Evolutionary conservation across 2,329 filamentous ascomycete species (phyloP), one percentile per base, ranked within the genome.

Genomic region (Ploettnerulaceae sp.): DNA sequence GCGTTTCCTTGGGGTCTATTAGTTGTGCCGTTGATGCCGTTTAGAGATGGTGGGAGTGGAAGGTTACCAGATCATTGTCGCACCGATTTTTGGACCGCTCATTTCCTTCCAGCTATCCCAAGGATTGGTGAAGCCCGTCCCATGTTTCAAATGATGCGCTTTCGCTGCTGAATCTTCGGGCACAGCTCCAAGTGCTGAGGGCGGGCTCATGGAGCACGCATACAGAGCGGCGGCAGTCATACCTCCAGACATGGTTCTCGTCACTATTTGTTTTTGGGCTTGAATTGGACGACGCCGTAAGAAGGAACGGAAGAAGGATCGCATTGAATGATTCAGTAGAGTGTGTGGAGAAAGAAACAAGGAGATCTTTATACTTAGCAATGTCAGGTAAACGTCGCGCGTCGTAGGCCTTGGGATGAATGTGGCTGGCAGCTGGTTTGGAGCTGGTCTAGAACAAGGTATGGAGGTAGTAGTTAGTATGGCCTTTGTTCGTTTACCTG

Each of bases 41-140:
- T 5, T 14, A 24, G 12, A 17, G 14, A 9, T 37, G 24, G 9
- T 25, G 9, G 14, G 7, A 36, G 3, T 7, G n/a, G 7, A 24
- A 3, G 41, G 15, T 15, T 44, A 48, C 32, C 42, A 34, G 7
- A 68, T 21, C 48, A 76, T 64, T 26, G 57, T 63, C 42, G 53
- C 46, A 5, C 66, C 22, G 20, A 77, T 66, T 12, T 61, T 5
- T 42, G 39, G 7, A 0, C 21, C 55, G 36, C 51, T 60, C 11
- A 64, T 56, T 4, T 75, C 69, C 9, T 47, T 53, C 56, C 69
- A 79, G n/a, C 72, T 76, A 5, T 71, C 67, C 76, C 76, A 79
- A 0, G 76, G 76, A 61, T 79, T 79, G n/a, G 61, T 61, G 57
- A 77, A 79, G 4, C 75, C 75, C 47, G 72, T 75, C 9, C 73